Percentiles rank a stretch among this genome's conserved stretches.
Evolutionary conservation across 345 rosid species (phyloP).

Genomic region (Lenwebbia sp.): DNA sequence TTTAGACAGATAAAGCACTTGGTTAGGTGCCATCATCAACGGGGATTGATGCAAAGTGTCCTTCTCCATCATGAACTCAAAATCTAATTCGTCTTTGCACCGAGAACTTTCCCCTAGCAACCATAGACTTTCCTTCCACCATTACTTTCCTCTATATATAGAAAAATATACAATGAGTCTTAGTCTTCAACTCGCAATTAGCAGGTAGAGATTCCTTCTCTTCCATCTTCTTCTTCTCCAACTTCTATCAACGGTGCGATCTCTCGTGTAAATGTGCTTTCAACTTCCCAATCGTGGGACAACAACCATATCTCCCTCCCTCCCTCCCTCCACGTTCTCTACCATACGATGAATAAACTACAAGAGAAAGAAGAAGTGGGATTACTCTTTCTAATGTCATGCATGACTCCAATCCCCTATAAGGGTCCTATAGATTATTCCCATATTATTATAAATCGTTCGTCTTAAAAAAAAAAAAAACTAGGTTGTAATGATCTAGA

Average conservation of each 20-base stretch:
- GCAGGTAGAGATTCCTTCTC: background rate
- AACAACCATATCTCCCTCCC: background rate
- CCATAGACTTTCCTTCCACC: background rate
- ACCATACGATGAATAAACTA: background rate
- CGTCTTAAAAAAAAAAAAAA: background rate
- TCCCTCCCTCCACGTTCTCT: background rate
- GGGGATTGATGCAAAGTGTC: background rate
- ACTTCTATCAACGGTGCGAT: background rate
- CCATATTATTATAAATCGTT: background rate
- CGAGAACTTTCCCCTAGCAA: background rate
- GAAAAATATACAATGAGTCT: background rate
- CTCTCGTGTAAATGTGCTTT: background rate
- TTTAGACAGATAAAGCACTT: background rate
- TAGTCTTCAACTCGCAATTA: background rate
- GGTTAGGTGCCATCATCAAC: background rate
- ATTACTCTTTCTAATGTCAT: constrained; percentile 15
- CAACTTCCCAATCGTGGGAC: constrained; percentile 4
- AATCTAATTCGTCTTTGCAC: background rate
- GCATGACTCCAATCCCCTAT: constrained; percentile 7
- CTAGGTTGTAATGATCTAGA: background rate
- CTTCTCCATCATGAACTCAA: background rate
- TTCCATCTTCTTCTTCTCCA: background rate
- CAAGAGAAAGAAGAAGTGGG: background rate
- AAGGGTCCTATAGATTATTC: background rate
- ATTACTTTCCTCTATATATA: background rate